Base-by-base conservation (phyloP, 1,284 basidiomycete species). In the Cerrena zonata region DNA sequence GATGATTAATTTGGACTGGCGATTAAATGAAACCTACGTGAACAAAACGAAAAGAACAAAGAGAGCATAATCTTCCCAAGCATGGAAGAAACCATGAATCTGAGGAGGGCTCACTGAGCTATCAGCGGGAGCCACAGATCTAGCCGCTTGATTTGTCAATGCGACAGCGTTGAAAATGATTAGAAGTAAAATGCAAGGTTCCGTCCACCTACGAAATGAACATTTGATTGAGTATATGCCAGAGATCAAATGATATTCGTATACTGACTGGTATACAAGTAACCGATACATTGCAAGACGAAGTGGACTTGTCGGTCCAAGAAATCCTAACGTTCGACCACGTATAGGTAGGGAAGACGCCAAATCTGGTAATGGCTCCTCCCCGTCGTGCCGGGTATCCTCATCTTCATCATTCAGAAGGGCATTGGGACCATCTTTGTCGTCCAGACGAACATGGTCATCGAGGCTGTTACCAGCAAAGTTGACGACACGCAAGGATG, bases 161-260 rank as follows among this genome's bases (percentile, higher is more conserved):
- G 94, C 76, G 51, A 93, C 75, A 18, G 90, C 89, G 65, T 97
- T 90, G 58, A 86, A 61, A 47, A 97, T 77, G 63, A 99, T 97
- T 47, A 94, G 75, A 5, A 86, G 60, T 39, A 98, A 78, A 49
- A 98, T 90, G 37, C 75, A 57, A 11, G 92, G 91, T 67, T 99
- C 94, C 15, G 93, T 91, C 80, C 84, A 89, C 56, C 91, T 93
- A 55, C 53, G 52, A 10, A 27, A 54, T 26, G 10, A 50, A 41
- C 34, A 59, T n/a, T 23, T 36, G 26, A 36, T 5, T 25, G 13
- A 52, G 38, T 11, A 19, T 38, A 27, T 2, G 22, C 45, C 30
- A 21, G 36, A 26, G 49, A 40, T 43, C 38, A 37, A 38, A 34
- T 22, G 38, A 44, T 7, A 70, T 15, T 34, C 7, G 7, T 34